These are phyloP conservation scores for Carex kokanica DNA, from an alignment of 176 grass and related monocot genomes.

Conservation along the genomic window DNA sequence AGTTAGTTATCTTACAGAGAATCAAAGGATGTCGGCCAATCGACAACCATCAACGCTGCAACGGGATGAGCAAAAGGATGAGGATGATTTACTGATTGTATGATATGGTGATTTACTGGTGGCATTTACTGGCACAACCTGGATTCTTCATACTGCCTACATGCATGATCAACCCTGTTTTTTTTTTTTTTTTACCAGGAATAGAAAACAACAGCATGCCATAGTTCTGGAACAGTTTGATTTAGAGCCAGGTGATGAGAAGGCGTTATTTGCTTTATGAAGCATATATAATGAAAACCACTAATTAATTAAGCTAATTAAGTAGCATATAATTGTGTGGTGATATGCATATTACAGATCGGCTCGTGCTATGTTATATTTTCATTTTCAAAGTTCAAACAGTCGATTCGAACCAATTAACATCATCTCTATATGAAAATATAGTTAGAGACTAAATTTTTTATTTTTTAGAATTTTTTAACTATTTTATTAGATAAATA, in stretches of 20 bases:
- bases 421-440: too few species aligned
- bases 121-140: neutral
- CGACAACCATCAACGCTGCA: neutral
- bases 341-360: too few species aligned
- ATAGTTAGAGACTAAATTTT: too few species aligned
- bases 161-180: neutral
- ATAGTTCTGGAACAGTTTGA: neutral
- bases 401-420: too few species aligned
- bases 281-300: neutral
- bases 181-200: neutral
- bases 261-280: neutral
- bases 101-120: neutral
- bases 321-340: too few species aligned
- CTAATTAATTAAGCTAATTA: neutral
- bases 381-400: too few species aligned
- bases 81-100: neutral
- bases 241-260: neutral
- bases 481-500: too few species aligned
- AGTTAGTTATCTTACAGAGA: neutral
- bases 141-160: neutral
- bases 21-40: neutral
- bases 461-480: too few species aligned
- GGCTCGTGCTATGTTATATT: too few species aligned
- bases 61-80: neutral
- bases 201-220: neutral